phyloP scores from a whole-genome alignment of 2,329 filamentous ascomycete species.

The Xylariaceae sp. region DNA sequence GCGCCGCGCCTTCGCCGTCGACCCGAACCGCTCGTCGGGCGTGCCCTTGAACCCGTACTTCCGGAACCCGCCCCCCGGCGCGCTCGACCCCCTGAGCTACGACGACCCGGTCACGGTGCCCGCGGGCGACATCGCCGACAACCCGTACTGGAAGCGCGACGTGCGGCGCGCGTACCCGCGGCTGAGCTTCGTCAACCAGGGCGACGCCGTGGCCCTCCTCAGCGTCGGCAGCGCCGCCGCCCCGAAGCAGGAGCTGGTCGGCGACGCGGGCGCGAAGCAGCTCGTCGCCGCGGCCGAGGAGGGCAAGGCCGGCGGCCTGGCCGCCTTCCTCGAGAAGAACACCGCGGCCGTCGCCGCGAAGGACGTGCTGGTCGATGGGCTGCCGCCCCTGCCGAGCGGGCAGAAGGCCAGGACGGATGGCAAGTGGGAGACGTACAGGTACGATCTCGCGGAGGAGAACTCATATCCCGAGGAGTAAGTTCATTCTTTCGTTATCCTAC shows the following conservation, averaged over 20 bases:
- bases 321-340: slow-evolving; percentile 76
- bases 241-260: slow-evolving; percentile 84
- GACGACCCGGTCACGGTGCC: slow-evolving; percentile 83
- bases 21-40: slow-evolving; percentile 87
- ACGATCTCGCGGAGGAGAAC: slow-evolving; percentile 68
- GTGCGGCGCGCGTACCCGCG: slow-evolving; percentile 80
- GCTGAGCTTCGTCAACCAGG: slow-evolving; percentile 80
- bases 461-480: slow-evolving; percentile 75
- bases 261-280: slow-evolving; percentile 69
- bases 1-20: slow-evolving; percentile 78
- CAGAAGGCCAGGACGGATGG: slow-evolving; percentile 57
- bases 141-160: slow-evolving; percentile 97
- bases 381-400: slow-evolving; percentile 88
- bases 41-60: slow-evolving; percentile 91
- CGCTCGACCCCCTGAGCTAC: slow-evolving; percentile 72
- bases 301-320: slow-evolving; percentile 67
- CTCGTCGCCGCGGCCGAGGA: slow-evolving; percentile 78
- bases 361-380: slow-evolving; percentile 74
- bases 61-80: slow-evolving; percentile 83
- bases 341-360: slow-evolving; percentile 46
- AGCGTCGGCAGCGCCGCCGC: slow-evolving; percentile 79
- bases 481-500: background rate
- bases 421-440: slow-evolving; percentile 70
- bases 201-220: slow-evolving; percentile 83
- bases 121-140: slow-evolving; percentile 87